Conservation (phyloP, 148 eudicot genomes). For the Arctostaphylos glauca region DNA sequence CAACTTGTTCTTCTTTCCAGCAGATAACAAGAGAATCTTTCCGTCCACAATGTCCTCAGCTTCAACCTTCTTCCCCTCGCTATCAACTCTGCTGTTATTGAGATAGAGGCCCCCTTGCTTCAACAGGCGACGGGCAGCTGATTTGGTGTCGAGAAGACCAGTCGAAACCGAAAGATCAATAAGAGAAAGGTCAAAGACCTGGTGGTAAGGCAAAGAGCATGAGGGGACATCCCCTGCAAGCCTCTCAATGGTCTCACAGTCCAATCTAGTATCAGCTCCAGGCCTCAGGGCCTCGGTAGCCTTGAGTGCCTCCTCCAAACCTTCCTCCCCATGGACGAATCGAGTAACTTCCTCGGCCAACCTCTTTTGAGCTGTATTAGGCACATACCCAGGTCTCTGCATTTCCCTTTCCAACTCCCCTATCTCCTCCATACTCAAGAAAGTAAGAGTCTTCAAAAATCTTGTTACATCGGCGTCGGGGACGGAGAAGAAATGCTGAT, state of each 20-base stretch:
- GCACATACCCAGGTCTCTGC: slow-evolving; percentile 48
- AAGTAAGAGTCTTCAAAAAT: slow-evolving; percentile 72
- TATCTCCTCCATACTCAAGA: slow-evolving; percentile 64
- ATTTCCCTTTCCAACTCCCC: slow-evolving; percentile 52
- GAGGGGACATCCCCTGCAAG: slow-evolving; percentile 81
- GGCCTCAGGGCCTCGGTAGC: slow-evolving; percentile 85
- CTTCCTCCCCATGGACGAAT: slow-evolving; percentile 83
- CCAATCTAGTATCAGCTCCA: slow-evolving; percentile 67
- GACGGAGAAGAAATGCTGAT: slow-evolving; percentile 77
- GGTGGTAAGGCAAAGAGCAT: slow-evolving; percentile 42
- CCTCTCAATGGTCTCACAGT: slow-evolving; percentile 62
- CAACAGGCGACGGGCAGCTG: slow-evolving; percentile 74
- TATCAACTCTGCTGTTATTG: slow-evolving; percentile 65
- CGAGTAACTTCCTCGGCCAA: slow-evolving; percentile 82
- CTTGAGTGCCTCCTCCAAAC: slow-evolving; percentile 73
- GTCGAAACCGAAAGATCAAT: slow-evolving; percentile 71
- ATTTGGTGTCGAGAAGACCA: slow-evolving; percentile 76
- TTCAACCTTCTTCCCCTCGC: slow-evolving; percentile 65
- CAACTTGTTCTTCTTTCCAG: slow-evolving; percentile 94
- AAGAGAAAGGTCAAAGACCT: slow-evolving; percentile 43
- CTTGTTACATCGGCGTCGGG: slow-evolving; percentile 70
- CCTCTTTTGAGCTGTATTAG: slow-evolving; percentile 71
- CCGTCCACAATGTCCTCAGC: slow-evolving; percentile 75
- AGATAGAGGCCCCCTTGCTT: slow-evolving; percentile 92
- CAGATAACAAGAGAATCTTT: slow-evolving; percentile 73